These are phyloP conservation scores for Diaporthe australafricana DNA, from an alignment of 2,329 filamentous ascomycete species.

Conservation along the genomic window DNA sequence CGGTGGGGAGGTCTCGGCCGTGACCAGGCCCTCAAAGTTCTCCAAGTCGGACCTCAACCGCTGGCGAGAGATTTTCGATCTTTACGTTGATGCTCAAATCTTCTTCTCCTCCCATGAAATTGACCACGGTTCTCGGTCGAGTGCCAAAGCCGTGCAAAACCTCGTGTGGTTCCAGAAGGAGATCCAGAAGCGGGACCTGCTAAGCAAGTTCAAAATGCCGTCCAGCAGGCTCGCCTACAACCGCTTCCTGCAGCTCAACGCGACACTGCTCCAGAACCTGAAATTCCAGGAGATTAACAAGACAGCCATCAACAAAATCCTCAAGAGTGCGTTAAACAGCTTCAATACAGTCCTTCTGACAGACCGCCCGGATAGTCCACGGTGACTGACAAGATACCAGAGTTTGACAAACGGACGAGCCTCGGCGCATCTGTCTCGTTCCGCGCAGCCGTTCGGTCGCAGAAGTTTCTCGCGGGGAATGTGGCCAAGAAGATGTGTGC, in stretches of 20 bases:
- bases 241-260: constrained; percentile 79
- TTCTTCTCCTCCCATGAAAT: constrained; percentile 85
- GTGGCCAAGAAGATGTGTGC: constrained; percentile 82
- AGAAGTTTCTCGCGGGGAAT: constrained; percentile 71
- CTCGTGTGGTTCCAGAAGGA: constrained; percentile 79
- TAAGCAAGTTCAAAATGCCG: constrained; percentile 72
- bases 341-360: not conserved
- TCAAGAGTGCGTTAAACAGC: constrained; percentile 74
- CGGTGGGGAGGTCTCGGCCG: constrained; percentile 71
- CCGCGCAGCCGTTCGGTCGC: constrained; percentile 67
- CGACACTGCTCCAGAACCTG: constrained; percentile 80
- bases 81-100: constrained; percentile 82
- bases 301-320: constrained; percentile 81
- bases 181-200: constrained; percentile 69
- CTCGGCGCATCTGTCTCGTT: constrained; percentile 75
- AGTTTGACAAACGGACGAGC: constrained; percentile 88
- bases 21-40: constrained; percentile 73
- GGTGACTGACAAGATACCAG: constrained; percentile 51
- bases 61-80: constrained; percentile 85
- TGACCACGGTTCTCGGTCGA: constrained; percentile 76
- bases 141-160: constrained; percentile 73
- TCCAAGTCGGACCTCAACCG: constrained; percentile 75
- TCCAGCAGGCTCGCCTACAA: constrained; percentile 74
- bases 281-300: constrained; percentile 88
- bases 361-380: constrained; percentile 34